Evolutionary conservation across 805 yeast species (phyloP), one percentile per base, ranked within the genome.

Genomic region (Nematodospora valgi): DNA sequence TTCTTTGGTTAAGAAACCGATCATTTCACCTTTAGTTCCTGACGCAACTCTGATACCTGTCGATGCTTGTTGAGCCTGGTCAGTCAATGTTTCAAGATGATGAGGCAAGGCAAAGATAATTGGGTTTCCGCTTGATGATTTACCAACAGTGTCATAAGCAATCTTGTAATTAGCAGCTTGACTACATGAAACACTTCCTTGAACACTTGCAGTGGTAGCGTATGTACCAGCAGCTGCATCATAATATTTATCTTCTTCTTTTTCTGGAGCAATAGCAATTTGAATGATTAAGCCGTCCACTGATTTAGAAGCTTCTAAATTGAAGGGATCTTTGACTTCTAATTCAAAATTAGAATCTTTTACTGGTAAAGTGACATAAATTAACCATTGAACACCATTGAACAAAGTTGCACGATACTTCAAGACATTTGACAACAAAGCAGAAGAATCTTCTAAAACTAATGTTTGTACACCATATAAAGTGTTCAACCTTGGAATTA

Each of bases 221-320:
- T 80, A 84, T 45, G 69, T 62, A 26, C 94, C 94, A 26, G 93
- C 89, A 14, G 83, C 77, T 27, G 61, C 46, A 53, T 82, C 89
- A 50, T 80, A 79, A 42, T 54, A 59, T 6, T 61, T 53, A 16
- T 70, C 75, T 7, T 46, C 42, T 7, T 23, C 19, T 11, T 25
- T 31, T 5, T 35, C 15, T 18, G 68, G 64, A 17, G 70, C 67
- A 37, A 47, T 43, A 6, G 68, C 69, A 16, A 51, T 38, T 48
- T 65, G 72, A 25, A 64, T 40, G 23, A 64, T 61, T 23, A 74
- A 69, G 9, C 78, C 78, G 44, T 67, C 61, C 22, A 68, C 67
- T 2, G 71, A 53, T 30, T 58, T 50, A 22, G 66, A 56, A 11
- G 76, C 79, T 13, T 59, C 59, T 40, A 78, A 57, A 29, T 65